Evolutionary conservation across 2,329 filamentous ascomycete species (phyloP).

Genomic region (Claviceps sorghi): DNA sequence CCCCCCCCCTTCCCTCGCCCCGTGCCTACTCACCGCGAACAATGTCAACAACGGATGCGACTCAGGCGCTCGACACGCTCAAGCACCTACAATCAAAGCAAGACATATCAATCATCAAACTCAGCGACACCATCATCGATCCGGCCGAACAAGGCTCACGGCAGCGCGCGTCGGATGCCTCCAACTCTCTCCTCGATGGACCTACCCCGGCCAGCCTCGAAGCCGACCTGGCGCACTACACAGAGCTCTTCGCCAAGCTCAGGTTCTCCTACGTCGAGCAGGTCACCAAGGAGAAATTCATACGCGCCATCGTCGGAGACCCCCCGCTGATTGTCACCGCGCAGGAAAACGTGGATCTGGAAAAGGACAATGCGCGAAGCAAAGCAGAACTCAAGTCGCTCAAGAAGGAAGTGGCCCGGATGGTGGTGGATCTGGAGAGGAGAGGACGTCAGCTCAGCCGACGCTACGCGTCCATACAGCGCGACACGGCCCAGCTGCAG

Average conservation of each 20-base stretch:
- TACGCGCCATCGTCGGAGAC: constrained; percentile 81
- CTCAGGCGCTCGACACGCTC: constrained; percentile 33
- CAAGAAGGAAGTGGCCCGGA: constrained; percentile 62
- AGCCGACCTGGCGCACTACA: constrained; percentile 79
- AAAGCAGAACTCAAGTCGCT: constrained; percentile 67
- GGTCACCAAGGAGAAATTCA: constrained; percentile 96
- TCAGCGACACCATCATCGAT: constrained; percentile 59
- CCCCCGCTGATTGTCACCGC: constrained; percentile 73
- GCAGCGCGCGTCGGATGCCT: constrained; percentile 58
- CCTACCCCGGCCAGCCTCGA: constrained; percentile 63
- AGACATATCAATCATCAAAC: constrained; percentile 58
- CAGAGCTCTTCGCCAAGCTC: constrained; percentile 88
- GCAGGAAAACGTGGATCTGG: constrained; percentile 67
- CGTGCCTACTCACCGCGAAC: neutral
- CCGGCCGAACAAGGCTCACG: constrained; percentile 24
- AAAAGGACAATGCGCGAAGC: constrained; percentile 49
- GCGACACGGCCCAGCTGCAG: constrained; percentile 32
- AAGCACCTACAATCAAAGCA: constrained; percentile 39
- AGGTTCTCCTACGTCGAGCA: constrained; percentile 97
- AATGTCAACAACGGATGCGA: constrained; percentile 22
- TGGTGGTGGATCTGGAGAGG: constrained; percentile 58
- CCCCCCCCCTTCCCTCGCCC: too few relatives aligned
- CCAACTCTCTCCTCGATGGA: constrained; percentile 47
- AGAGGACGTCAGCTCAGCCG: constrained; percentile 43
- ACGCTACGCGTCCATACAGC: constrained; percentile 35